Evolutionary conservation across 108 stramenopile genomes (phyloP).

Genomic region (Aureococcus anophagefferens): DNA sequence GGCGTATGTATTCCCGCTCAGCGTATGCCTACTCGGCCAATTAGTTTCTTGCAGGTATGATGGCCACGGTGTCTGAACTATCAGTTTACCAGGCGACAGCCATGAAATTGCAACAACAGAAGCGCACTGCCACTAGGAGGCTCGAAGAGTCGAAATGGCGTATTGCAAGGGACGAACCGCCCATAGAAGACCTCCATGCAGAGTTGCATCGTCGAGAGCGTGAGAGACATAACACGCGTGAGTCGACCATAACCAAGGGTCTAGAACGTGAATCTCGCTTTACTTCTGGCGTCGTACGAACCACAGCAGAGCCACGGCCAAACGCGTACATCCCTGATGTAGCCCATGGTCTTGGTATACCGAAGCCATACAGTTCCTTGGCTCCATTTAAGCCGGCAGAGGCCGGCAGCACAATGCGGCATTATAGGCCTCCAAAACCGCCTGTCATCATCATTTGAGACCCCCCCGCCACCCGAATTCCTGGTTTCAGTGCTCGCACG

Average conservation of each 20-base stretch:
- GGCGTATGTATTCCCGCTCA: no score
- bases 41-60: slow-evolving; percentile 22
- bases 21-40: no score
- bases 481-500: no score
- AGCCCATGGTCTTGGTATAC: slow-evolving; percentile 33
- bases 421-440: background rate
- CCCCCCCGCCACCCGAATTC: no score
- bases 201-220: background rate
- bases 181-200: slow-evolving; percentile 29
- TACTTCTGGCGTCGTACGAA: slow-evolving; percentile 9
- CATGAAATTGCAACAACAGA: slow-evolving; percentile 50
- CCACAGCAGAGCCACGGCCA: slow-evolving; percentile 52
- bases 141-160: slow-evolving; percentile 31
- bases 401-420: slow-evolving; percentile 46
- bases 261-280: no score
- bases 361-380: slow-evolving; percentile 48
- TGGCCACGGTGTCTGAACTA: slow-evolving; percentile 52
- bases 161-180: slow-evolving; percentile 29
- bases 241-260: no score
- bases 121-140: slow-evolving; percentile 26
- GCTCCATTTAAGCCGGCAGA: slow-evolving; percentile 53
- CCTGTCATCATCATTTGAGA: no score
- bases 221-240: no score
- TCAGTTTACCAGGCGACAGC: slow-evolving; percentile 58
- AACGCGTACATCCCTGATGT: slow-evolving; percentile 58